phyloP scores from a whole-genome alignment of 306 rosid genomes.

The Quercus wislizeni region DNA sequence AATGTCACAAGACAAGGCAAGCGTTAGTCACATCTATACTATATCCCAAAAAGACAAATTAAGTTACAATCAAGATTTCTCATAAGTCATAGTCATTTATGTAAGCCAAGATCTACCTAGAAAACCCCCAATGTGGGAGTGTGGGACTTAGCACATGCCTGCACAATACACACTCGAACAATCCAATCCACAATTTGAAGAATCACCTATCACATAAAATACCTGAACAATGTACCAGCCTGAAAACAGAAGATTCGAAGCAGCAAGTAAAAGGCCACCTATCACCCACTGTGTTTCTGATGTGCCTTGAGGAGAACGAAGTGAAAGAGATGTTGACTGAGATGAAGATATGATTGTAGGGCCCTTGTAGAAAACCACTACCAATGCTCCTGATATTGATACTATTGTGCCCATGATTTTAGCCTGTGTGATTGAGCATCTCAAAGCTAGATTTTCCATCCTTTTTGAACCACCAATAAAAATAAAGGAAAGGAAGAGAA shows the following conservation, averaged over 20 bases:
- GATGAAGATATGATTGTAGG: constrained; percentile 25
- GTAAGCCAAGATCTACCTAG: too few species aligned
- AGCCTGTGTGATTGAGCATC: constrained; percentile 43
- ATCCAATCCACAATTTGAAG: too few species aligned
- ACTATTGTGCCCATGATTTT: constrained; percentile 47
- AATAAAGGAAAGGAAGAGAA: neutral
- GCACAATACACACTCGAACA: too few species aligned
- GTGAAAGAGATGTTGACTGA: neutral
- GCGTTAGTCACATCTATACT: too few species aligned
- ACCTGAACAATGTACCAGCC: constrained; percentile 54
- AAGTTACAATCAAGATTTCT: neutral
- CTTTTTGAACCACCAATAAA: constrained; percentile 23
- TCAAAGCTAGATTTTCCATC: constrained; percentile 47
- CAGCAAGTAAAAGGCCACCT: constrained; percentile 45
- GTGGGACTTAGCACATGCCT: too few species aligned
- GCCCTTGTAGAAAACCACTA: constrained; percentile 54
- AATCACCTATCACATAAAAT: neutral
- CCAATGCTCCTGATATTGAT: constrained; percentile 53
- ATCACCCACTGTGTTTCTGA: constrained; percentile 37
- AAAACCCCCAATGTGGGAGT: too few species aligned
- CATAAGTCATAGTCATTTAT: too few species aligned
- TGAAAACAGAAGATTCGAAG: constrained; percentile 29
- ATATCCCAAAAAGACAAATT: neutral
- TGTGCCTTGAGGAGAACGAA: constrained; percentile 10
- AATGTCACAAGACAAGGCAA: too few species aligned